These are phyloP conservation scores for Phaeosphaeriaceae sp. DNA, from an alignment of 2,329 filamentous ascomycete genomes.

Conservation along the genomic window DNA sequence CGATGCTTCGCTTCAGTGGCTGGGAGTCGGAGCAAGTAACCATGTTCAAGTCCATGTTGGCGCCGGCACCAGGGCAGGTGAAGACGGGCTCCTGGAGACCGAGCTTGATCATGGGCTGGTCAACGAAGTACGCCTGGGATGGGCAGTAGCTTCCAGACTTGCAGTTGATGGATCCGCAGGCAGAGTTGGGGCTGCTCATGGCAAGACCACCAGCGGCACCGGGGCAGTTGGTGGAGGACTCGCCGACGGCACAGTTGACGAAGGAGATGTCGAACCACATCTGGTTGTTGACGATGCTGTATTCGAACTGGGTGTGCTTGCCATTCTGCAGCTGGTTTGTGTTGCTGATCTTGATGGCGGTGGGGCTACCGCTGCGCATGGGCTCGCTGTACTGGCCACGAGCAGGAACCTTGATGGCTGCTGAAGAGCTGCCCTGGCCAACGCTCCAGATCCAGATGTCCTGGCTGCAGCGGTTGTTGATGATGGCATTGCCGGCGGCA, in stretches of 20 bases:
- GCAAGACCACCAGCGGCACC: conserved; percentile 28
- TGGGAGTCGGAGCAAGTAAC: conserved; percentile 26
- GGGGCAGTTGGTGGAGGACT: conserved; percentile 27
- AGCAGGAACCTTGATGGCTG: conserved; percentile 22
- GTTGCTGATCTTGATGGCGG: conserved; percentile 35
- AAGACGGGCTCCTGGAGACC: conserved; percentile 33
- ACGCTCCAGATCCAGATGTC: conserved; percentile 37
- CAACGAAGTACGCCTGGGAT: conserved; percentile 33
- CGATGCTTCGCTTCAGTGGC: conserved; percentile 32
- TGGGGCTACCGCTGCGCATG: conserved; percentile 20
- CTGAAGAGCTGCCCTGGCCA: conserved; percentile 12
- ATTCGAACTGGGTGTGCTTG: conserved; percentile 37
- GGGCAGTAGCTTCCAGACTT: conserved; percentile 30
- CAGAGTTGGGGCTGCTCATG: conserved; percentile 20
- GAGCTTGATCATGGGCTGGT: conserved; percentile 26
- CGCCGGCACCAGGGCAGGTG: conserved; percentile 22
- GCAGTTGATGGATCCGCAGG: conserved; percentile 24
- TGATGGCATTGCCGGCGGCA: conserved; percentile 29
- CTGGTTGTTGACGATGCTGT: conserved; percentile 24
- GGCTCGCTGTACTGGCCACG: conserved; percentile 26
- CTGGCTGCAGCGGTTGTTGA: conserved; percentile 34
- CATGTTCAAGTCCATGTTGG: conserved; percentile 29
- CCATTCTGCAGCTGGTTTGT: conserved; percentile 23
- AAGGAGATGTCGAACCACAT: conserved; percentile 40
- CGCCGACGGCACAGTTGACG: conserved; percentile 34